Evolutionary conservation across 164 flowering plant species (phyloP), one percentile per base, ranked within the genome.

Genomic region (Vitis rotundifolia): DNA sequence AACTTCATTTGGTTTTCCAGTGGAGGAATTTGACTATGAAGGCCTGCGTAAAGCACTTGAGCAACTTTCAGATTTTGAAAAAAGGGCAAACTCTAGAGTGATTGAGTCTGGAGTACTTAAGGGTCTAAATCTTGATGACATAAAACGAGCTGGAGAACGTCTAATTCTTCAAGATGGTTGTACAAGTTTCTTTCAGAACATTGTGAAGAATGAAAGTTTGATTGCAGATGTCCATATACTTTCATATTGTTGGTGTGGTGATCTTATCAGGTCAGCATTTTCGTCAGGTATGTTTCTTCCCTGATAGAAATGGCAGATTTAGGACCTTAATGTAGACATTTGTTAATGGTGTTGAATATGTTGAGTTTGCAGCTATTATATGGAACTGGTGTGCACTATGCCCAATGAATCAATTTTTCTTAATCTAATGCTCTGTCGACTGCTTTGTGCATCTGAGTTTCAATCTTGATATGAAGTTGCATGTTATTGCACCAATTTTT

Each of bases 201-300:
- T 84, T 56, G 69, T 80, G 62, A 77, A 80, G 74, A 78, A 81
- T 74, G 89, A 85, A 70, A 79, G 73, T 59, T 68, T 90, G 72
- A 83, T 76, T 71, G 83, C 83, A 48, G 72, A 84, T 71, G 79
- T 89, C 47, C 91, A 93, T 76, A 57, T 93, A 31, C 88, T 93
- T 62, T 93, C 98, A 5, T 91, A 89, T 75, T 93, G 98, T 74
- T 93, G 98, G 98, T 93, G 97, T 79, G 89, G 84, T 51, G 98
- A 93, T 82, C 89, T 93, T 64, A 93, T 93, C 60, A 84, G 91
- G 65, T 79, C 98, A 50, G 87, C 91, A n/a, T 89, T 93, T 71
- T 80, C 88, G 53, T 82, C 98, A 87, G 98, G 98, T 91, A 84
- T 72, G 14, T 37, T 53, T 53, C 12, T 68, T 47, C n/a, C 9